Evolutionary conservation across 2,329 filamentous ascomycete species (phyloP), one percentile per base, ranked within the genome.

Genomic region (Aspergillus ibericus): DNA sequence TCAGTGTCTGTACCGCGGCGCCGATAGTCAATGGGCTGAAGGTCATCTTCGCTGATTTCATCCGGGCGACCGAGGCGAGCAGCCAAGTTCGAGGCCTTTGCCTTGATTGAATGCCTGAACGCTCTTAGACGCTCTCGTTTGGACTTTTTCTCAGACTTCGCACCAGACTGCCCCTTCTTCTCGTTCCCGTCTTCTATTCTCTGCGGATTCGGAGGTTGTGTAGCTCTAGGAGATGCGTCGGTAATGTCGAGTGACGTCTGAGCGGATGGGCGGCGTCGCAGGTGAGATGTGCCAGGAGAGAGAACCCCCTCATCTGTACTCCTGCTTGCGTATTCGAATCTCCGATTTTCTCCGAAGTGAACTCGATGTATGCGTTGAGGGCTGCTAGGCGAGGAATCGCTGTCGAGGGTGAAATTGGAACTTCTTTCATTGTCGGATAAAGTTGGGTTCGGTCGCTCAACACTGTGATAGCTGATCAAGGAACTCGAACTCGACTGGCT

Each of bases 1-100:
- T 44, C 36, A 16, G 5, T 9, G 18, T 53, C 51, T 12, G 51
- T 34, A 15, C 27, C 32, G 16, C 36, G 51, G 16, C 51, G 51
- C 7, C 51, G 51, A 16, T 53, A 29, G 36, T 53, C 51, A 25
- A 53, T 53, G 16, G 51, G 51, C 7, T 53, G 51, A 16, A 53
- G n/a, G 36, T 53, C 51, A 34, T 53, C 51, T 32, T 53, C 51
- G 15, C 25, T 32, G 27, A 48, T 48, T 15, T 53, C 51, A 4
- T 40, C 40, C 12, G 51, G 51, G 18, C 51, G 51, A 18, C 51
- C 51, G 25, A 53, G 51, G 9, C 51, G 51, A 34, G 51, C 51
- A 44, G 51, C 51, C n/a, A 40, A 22, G 3, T 34, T 15, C 20
- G 38, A 25, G 1, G 51, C 29, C n/a, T 53, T 53, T n/a, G 12